A percentile compares a stretch with the other conserved stretches of the same genome.
phyloP scores from a whole-genome alignment of 805 yeast genomes.

The Tetrapisispora pingtungensis region DNA sequence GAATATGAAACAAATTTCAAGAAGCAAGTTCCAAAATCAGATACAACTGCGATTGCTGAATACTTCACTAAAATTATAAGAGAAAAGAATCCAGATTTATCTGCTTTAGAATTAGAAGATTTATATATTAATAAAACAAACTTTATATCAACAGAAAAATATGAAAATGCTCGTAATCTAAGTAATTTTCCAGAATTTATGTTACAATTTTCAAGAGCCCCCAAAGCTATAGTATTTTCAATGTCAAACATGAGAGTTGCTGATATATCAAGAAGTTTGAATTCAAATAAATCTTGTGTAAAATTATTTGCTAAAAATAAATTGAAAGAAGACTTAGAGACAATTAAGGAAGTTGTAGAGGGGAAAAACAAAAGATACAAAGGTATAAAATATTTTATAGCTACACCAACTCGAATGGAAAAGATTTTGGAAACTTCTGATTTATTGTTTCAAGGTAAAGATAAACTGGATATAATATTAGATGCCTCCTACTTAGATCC shows the following conservation, averaged over 20 bases:
- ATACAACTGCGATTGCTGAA: slow-evolving; percentile 57
- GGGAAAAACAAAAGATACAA: slow-evolving; percentile 11
- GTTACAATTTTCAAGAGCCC: slow-evolving; percentile 38
- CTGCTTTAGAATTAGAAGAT: slow-evolving; percentile 68
- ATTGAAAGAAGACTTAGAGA: slow-evolving; percentile 45
- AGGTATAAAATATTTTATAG: slow-evolving; percentile 19
- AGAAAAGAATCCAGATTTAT: slow-evolving; percentile 50
- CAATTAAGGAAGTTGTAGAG: slow-evolving; percentile 17
- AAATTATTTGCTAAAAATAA: slow-evolving; percentile 72
- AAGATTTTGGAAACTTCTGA: slow-evolving; percentile 21
- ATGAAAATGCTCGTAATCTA: slow-evolving; percentile 42
- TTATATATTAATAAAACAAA: slow-evolving; percentile 45
- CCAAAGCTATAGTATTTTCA: slow-evolving; percentile 41
- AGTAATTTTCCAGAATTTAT: slow-evolving; percentile 49
- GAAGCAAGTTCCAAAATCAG: slow-evolving; percentile 41
- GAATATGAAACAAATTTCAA: slow-evolving; percentile 54
- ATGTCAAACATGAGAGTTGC: slow-evolving; percentile 83
- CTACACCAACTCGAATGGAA: slow-evolving; percentile 26
- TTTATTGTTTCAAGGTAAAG: slow-evolving; percentile 26
- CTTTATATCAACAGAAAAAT: slow-evolving; percentile 54
- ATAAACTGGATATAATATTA: slow-evolving; percentile 26
- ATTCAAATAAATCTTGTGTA: slow-evolving; percentile 43
- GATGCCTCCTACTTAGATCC: slow-evolving; percentile 29
- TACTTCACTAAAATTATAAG: slow-evolving; percentile 53
- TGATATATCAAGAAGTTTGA: slow-evolving; percentile 62